Percentiles rank a stretch among this genome's conserved stretches.
phyloP scores from a whole-genome alignment of 2,329 filamentous ascomycete genomes.

The Aspergillus brunneoviolaceus region DNA sequence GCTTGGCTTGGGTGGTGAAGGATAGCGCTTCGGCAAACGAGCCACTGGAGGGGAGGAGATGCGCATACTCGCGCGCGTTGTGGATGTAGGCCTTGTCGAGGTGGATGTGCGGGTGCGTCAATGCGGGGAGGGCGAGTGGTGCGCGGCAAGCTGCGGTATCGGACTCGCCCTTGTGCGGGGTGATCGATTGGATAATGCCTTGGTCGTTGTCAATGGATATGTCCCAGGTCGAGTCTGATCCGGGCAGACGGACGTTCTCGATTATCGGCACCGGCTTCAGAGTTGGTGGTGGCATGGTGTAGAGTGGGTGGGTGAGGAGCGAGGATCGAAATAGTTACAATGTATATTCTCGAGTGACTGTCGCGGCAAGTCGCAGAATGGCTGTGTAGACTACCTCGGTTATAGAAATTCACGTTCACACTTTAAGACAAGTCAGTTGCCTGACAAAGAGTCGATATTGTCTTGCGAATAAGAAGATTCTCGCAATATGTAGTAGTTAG shows the following conservation, averaged over 20 bases:
- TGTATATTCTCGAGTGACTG: too few species aligned
- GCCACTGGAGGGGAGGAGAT: conserved; percentile 59
- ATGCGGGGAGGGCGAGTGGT: conserved; percentile 50
- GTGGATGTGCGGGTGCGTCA: conserved; percentile 73
- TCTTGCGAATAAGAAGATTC: too few species aligned
- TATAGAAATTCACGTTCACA: too few species aligned
- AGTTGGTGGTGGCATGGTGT: conserved; percentile 14
- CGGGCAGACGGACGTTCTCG: conserved; percentile 31
- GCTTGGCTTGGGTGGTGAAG: conserved; percentile 61
- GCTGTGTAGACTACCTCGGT: too few species aligned
- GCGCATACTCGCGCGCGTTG: conserved; percentile 49
- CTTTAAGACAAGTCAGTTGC: too few species aligned
- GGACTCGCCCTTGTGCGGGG: conserved; percentile 5
- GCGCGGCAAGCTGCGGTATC: conserved; percentile 22
- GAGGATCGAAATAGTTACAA: too few species aligned
- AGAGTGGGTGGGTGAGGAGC: neutral
- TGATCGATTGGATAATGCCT: conserved; percentile 31
- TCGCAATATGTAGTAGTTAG: too few species aligned
- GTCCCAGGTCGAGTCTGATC: conserved; percentile 33
- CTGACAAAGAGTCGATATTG: too few species aligned
- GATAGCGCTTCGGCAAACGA: conserved; percentile 66
- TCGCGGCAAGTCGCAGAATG: too few species aligned
- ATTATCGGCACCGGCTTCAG: conserved; percentile 20
- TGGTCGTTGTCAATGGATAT: conserved; percentile 19
- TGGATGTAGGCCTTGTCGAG: conserved; percentile 56